These are phyloP conservation scores for Colletotrichum eleusines DNA, from an alignment of 2,329 filamentous ascomycete genomes.

Conservation along the genomic window DNA sequence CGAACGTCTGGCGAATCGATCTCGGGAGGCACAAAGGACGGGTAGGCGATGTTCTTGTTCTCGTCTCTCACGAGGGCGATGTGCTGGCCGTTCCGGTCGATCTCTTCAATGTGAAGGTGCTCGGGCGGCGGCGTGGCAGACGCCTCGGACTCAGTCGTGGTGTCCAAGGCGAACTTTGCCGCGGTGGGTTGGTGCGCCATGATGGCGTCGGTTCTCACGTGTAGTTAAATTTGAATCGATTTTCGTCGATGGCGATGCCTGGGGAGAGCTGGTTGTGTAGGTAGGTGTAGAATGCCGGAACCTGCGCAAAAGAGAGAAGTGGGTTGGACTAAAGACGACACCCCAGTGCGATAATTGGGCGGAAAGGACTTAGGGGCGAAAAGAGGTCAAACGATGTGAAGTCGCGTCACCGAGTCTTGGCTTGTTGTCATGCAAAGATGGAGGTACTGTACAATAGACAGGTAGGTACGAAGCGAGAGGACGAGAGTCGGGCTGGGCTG, in stretches of 20 bases:
- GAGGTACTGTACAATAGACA: constrained; percentile 8
- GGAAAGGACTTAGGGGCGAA: constrained; percentile 4
- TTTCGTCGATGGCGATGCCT: neutral
- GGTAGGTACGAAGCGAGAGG: neutral
- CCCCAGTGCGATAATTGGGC: neutral
- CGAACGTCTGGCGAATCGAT: constrained; percentile 41
- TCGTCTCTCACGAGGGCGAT: constrained; percentile 50
- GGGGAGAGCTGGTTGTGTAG: neutral
- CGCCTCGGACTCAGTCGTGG: constrained; percentile 23
- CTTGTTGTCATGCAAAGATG: constrained; percentile 25
- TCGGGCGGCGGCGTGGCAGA: constrained; percentile 35
- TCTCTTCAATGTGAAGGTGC: constrained; percentile 47
- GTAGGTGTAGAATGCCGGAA: neutral
- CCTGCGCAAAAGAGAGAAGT: neutral
- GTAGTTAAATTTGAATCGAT: neutral
- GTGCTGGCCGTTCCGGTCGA: constrained; percentile 45
- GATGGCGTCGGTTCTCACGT: constrained; percentile 16
- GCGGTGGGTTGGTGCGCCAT: constrained; percentile 34
- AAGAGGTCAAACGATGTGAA: neutral
- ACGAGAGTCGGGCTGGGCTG: neutral
- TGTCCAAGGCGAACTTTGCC: constrained; percentile 31
- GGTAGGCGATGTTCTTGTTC: constrained; percentile 49
- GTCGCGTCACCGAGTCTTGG: constrained; percentile 40
- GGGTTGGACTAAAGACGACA: neutral
- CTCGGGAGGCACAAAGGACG: constrained; percentile 49